Conservation (phyloP, 805 yeast species). For the Metschnikowia aberdeeniae region DNA sequence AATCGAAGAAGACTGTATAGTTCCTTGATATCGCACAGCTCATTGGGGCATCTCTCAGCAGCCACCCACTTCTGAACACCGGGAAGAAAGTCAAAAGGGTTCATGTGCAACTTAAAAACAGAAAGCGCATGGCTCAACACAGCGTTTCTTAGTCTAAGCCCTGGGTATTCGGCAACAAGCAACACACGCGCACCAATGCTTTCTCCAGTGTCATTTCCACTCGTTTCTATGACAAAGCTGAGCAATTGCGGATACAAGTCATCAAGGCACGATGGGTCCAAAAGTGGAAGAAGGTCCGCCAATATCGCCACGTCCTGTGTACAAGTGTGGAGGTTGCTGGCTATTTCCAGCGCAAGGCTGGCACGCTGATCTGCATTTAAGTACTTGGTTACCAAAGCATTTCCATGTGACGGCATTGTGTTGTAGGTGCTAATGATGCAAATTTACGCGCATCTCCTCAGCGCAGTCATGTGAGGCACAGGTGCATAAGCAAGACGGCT, state of each 20-base stretch:
- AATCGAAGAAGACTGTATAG: not conserved
- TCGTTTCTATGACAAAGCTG: conserved; percentile 2
- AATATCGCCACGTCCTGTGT: conserved; percentile 12
- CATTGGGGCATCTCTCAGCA: not conserved
- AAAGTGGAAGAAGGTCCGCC: conserved; percentile 11
- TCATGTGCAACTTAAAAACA: conserved; percentile 4
- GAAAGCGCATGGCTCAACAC: conserved; percentile 1
- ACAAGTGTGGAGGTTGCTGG: conserved; percentile 2
- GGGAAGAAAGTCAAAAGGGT: conserved; percentile 11
- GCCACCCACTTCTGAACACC: conserved; percentile 3
- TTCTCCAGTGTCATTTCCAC: not conserved
- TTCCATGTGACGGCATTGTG: not conserved
- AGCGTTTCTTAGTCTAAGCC: not conserved
- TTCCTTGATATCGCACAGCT: not conserved
- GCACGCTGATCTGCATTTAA: conserved; percentile 8
- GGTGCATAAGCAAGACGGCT: too few relatives aligned
- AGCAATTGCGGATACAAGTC: conserved; percentile 8
- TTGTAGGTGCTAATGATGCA: not conserved
- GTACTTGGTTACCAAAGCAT: conserved; percentile 8
- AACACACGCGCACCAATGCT: not conserved
- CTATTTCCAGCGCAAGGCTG: conserved; percentile 6
- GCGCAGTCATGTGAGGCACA: too few relatives aligned
- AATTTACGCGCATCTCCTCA: conserved; percentile 2
- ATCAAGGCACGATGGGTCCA: conserved; percentile 3
- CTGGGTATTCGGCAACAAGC: conserved; percentile 1